Percentiles rank a stretch among this genome's conserved stretches.
These are phyloP conservation scores for Kwoniella botswanensis DNA, from an alignment of 768 basidiomycete species.

Conservation along the genomic window DNA sequence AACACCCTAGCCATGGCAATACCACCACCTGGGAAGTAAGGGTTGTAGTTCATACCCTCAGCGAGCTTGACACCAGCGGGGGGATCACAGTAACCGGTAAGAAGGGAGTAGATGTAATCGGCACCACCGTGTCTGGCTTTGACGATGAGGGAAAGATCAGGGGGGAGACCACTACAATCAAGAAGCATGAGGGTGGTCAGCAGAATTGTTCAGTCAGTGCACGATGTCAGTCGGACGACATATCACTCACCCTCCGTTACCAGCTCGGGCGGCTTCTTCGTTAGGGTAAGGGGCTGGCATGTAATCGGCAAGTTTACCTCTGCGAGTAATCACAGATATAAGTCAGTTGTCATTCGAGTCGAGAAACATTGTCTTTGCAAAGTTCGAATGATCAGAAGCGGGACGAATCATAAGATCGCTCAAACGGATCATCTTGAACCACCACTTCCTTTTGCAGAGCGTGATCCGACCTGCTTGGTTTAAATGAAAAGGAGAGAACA, in stretches of 20 bases:
- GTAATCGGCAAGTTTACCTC: slow-evolving; percentile 95
- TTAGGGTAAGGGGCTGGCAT: slow-evolving; percentile 94
- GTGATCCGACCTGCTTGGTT: background rate
- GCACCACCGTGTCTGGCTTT: slow-evolving; percentile 97
- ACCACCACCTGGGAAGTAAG: slow-evolving; percentile 96
- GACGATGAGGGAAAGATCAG: slow-evolving; percentile 94
- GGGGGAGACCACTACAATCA: slow-evolving; percentile 77
- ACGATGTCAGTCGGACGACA: background rate
- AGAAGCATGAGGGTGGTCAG: no score
- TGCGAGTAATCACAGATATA: slow-evolving; percentile 10
- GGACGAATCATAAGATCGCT: no score
- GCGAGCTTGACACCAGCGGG: slow-evolving; percentile 67
- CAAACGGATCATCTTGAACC: no score
- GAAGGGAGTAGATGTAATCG: slow-evolving; percentile 94
- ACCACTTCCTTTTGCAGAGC: no score
- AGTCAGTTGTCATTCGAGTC: background rate
- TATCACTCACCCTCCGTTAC: slow-evolving; percentile 69
- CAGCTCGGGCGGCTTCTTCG: slow-evolving; percentile 93
- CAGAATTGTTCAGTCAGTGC: no score
- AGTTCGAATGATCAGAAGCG: no score
- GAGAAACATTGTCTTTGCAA: background rate
- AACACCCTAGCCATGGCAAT: slow-evolving; percentile 95
- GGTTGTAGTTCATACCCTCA: slow-evolving; percentile 93
- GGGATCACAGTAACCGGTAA: slow-evolving; percentile 96
- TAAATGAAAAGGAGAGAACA: background rate